These are phyloP conservation scores for Biscogniauxia mediterranea DNA, from an alignment of 2,329 filamentous ascomycete species.

Conservation along the genomic window DNA sequence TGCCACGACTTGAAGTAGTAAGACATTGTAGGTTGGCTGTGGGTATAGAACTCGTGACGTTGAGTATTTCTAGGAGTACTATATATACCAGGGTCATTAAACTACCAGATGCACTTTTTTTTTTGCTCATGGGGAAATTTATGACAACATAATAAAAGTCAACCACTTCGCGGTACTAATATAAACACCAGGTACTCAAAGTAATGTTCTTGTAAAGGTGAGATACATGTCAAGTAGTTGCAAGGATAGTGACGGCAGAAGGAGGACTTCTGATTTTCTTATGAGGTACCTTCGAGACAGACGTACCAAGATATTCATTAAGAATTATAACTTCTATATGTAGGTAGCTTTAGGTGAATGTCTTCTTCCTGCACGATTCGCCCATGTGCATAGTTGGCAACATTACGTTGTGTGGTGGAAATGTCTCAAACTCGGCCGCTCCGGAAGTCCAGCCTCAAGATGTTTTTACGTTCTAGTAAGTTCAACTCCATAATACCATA, in stretches of 20 bases:
- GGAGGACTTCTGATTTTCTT: too few relatives aligned
- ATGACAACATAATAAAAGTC: not conserved
- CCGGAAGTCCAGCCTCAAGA: not conserved
- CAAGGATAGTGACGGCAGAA: too few relatives aligned
- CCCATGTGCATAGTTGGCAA: not conserved
- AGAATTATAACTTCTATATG: too few relatives aligned
- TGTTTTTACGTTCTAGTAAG: not conserved
- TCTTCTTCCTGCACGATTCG: not conserved
- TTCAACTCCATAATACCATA: not conserved
- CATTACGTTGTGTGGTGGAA: not conserved
- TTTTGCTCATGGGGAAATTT: too few relatives aligned
- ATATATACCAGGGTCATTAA: not conserved
- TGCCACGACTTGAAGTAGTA: not conserved
- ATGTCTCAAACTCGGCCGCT: constrained; percentile 2
- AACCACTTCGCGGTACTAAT: too few relatives aligned
- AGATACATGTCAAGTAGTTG: too few relatives aligned
- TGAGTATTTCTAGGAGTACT: not conserved
- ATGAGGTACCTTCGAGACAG: too few relatives aligned
- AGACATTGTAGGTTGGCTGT: not conserved
- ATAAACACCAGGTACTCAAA: not conserved
- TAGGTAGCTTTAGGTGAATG: too few relatives aligned
- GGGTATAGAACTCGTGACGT: not conserved
- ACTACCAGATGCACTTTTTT: not conserved
- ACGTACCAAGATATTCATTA: too few relatives aligned
- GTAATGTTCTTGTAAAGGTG: not conserved